Base-by-base conservation (phyloP, 1,284 basidiomycete genomes). In the Apiotrichum domesticum region DNA sequence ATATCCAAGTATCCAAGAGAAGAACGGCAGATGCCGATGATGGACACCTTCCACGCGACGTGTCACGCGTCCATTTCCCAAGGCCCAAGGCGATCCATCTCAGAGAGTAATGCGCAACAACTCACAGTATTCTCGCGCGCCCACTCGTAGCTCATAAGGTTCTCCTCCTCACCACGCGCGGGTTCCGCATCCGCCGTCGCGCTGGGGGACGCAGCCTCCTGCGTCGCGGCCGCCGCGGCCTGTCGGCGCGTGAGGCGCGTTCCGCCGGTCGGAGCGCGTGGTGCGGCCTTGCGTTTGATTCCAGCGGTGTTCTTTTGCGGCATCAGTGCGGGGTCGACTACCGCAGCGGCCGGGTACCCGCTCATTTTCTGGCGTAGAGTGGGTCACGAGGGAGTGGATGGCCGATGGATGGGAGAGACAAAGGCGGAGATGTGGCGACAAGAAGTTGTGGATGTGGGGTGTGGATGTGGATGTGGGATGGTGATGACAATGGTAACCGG, bases 81-180 rank as follows among this genome's bases (percentile, higher is more conserved):
- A n/a, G n/a, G n/a, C n/a, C n/a, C n/a, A n/a, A 29, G 29, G 29
- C 29, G 29, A 29, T 29, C 29, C 29, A 29, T 29, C 29, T 29
- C 29, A 29, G 29, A 29, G 29, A 29, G 29, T 29, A 3, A n/a
- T n/a, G n/a, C n/a, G n/a, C n/a, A 29, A 3, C 29, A 7, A 58
- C 51, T 56, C 49, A 58, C 63, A 13, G 51, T 57, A 33, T 10
- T 41, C 29, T 50, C 49, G 44, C 15, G 50, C 10, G 46, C 44
- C 57, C 57, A 60, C 55, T 66, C 63, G 54, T 66, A 69, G 10
- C 61, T 61, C 44, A 66, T 66, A 52, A 68, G 48, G 51, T 70
- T 69, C 60, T 68, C 68, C 56, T 72, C 70, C 48, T 72, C 67
- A 3, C 68, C 67, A 34, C 68, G 59, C 9, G 62, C 33, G 0